Percentiles rank a stretch among this genome's conserved stretches.
Conservation (phyloP, 116 monocot genomes). For the Papilionanthe hybrid region DNA sequence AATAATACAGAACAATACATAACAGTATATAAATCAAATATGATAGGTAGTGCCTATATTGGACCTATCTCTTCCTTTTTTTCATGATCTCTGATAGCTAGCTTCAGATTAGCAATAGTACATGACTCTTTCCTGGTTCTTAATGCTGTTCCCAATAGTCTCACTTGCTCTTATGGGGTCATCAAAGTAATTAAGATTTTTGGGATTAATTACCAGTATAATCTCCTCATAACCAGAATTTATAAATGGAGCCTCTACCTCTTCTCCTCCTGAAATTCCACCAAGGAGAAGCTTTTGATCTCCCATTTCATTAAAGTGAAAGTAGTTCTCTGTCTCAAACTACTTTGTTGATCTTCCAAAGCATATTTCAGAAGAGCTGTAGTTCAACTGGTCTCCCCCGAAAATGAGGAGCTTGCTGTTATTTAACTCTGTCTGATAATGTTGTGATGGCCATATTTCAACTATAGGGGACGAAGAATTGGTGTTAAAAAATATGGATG, state of each 20-base stretch:
- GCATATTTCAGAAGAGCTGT: background rate
- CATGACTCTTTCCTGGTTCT: constrained; percentile 14
- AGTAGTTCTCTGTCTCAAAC: constrained; percentile 9
- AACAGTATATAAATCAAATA: too few species aligned
- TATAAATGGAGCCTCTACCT: too few species aligned
- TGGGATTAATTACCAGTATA: background rate
- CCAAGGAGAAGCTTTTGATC: background rate
- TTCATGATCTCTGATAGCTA: too few species aligned
- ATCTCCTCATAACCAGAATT: too few species aligned
- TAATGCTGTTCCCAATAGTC: constrained; percentile 9
- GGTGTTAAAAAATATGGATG: background rate
- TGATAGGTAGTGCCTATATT: too few species aligned
- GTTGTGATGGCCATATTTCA: background rate
- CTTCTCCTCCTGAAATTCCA: background rate
- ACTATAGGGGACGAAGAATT: background rate
- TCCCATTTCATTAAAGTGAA: background rate
- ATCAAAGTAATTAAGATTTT: constrained; percentile 4
- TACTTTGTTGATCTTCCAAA: background rate
- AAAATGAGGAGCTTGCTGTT: constrained; percentile 8
- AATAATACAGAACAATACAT: too few species aligned
- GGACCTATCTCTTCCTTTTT: too few species aligned
- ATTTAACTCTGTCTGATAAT: background rate
- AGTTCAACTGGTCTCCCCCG: constrained; percentile 11
- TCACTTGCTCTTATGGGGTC: constrained; percentile 4
- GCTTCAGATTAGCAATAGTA: background rate